Conservation (phyloP, 352 stramenopile genomes). For the Globisporangium cystogenes region DNA sequence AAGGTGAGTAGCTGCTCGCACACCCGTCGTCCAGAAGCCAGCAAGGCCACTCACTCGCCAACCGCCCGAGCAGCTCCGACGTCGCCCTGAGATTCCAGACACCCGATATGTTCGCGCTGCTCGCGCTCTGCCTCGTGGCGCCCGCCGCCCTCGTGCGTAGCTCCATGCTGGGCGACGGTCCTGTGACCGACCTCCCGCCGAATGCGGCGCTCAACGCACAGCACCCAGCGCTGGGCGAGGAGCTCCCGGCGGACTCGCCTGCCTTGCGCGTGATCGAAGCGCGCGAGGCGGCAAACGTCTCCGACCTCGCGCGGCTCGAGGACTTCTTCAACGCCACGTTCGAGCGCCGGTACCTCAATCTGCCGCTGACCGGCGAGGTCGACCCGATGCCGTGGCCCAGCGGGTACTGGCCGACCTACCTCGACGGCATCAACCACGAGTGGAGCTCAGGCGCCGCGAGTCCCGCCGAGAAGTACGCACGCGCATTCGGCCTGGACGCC, state of each 20-base stretch:
- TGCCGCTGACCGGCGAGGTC: slow-evolving; percentile 3
- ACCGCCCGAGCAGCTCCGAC: neutral
- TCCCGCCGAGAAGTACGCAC: slow-evolving; percentile 22
- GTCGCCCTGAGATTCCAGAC: slow-evolving; percentile 1
- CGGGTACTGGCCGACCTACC: slow-evolving; percentile 54
- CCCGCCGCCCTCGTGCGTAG: slow-evolving; percentile 20
- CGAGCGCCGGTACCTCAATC: slow-evolving; percentile 16
- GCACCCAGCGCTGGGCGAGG: slow-evolving; percentile 4
- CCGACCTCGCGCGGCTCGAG: slow-evolving; percentile 27
- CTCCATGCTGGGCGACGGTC: slow-evolving; percentile 12
- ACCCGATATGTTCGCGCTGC: neutral
- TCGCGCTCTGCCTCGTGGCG: neutral
- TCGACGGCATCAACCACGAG: slow-evolving; percentile 51
- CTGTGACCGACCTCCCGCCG: slow-evolving; percentile 1
- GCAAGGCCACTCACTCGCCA: neutral
- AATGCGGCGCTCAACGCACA: slow-evolving; percentile 4
- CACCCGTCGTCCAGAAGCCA: neutral
- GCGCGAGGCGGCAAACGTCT: slow-evolving; percentile 17
- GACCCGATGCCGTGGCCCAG: slow-evolving; percentile 25
- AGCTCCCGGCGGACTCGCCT: slow-evolving; percentile 17
- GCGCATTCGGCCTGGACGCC: slow-evolving; percentile 17
- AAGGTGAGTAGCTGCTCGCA: neutral
- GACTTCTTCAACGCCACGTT: slow-evolving; percentile 18
- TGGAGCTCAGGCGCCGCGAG: slow-evolving; percentile 20
- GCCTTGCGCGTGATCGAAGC: slow-evolving; percentile 22